These are phyloP conservation scores for Hyaloperonospora arabidopsidis DNA, from an alignment of 352 stramenopile genomes.

Conservation along the genomic window DNA sequence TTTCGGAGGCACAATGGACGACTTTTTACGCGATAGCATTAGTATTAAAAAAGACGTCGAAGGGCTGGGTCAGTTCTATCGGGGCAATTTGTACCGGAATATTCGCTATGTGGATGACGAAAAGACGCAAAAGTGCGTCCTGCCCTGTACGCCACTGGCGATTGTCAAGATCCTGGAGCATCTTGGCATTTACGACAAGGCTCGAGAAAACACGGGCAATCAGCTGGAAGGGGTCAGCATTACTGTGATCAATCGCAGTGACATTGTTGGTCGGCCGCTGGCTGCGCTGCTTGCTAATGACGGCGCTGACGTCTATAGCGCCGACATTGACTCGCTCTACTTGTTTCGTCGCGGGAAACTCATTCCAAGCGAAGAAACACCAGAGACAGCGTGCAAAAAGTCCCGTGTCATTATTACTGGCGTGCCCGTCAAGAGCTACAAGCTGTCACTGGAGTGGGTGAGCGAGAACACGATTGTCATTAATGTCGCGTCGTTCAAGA, in stretches of 20 bases:
- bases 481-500: conserved; percentile 95
- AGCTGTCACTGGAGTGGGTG: conserved; percentile 89
- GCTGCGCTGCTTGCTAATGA: conserved; percentile 94
- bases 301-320: conserved; percentile 91
- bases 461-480: conserved; percentile 89
- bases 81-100: conserved; percentile 96
- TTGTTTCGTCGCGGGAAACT: conserved; percentile 89
- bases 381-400: conserved; percentile 81
- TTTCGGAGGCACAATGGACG: conserved; percentile 94
- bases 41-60: conserved; percentile 97
- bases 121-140: conserved; percentile 90
- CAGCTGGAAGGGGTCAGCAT: conserved; percentile 83
- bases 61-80: conserved; percentile 93
- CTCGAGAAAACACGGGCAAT: conserved; percentile 33
- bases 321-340: conserved; percentile 95
- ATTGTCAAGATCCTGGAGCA: conserved; percentile 94
- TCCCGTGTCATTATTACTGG: conserved; percentile 93
- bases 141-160: conserved; percentile 94
- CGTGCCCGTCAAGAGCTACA: conserved; percentile 91
- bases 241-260: conserved; percentile 95
- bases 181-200: conserved; percentile 81
- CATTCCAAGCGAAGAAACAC: conserved; percentile 73
- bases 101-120: conserved; percentile 91
- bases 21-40: conserved; percentile 95
- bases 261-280: conserved; percentile 93